Percentiles rank a stretch among this genome's conserved stretches.
These are phyloP conservation scores for Cubamyces lactineus DNA, from an alignment of 768 basidiomycete genomes.

Conservation along the genomic window DNA sequence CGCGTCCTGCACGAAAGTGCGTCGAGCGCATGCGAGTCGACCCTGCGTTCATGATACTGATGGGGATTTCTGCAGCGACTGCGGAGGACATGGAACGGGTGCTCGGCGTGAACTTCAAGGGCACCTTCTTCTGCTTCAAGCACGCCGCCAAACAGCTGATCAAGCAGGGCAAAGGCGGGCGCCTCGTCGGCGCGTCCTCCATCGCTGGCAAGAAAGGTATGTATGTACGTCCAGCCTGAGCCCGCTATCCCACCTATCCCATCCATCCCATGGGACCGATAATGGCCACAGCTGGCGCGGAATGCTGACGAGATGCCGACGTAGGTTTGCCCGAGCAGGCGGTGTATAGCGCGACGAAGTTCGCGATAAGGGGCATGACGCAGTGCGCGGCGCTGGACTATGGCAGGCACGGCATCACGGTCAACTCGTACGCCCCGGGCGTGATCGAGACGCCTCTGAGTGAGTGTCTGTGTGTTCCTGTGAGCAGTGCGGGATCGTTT, in stretches of 20 bases:
- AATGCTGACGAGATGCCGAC: not conserved
- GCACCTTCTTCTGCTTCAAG: slow-evolving; percentile 46
- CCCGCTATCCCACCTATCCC: too few species aligned
- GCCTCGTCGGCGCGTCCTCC: slow-evolving; percentile 42
- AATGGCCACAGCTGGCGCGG: not conserved
- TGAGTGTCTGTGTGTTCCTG: slow-evolving; percentile 1
- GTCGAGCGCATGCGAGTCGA: not conserved
- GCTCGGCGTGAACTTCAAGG: slow-evolving; percentile 44
- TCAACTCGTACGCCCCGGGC: slow-evolving; percentile 37
- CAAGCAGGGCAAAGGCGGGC: slow-evolving; percentile 43
- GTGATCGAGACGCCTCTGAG: slow-evolving; percentile 28
- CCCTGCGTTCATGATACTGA: not conserved
- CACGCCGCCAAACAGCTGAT: slow-evolving; percentile 45
- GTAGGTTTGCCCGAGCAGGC: slow-evolving; percentile 11
- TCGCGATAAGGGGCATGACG: slow-evolving; percentile 35
- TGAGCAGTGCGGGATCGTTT: not conserved
- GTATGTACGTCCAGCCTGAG: too few species aligned
- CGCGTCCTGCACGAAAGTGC: slow-evolving; percentile 24
- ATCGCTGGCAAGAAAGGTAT: slow-evolving; percentile 30
- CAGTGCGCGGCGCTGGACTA: slow-evolving; percentile 35
- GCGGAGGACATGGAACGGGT: slow-evolving; percentile 39
- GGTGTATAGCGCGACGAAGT: slow-evolving; percentile 36
- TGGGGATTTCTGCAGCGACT: slow-evolving; percentile 17
- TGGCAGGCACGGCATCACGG: slow-evolving; percentile 31
- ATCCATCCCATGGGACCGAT: too few species aligned